phyloP scores from a whole-genome alignment of 2,329 filamentous ascomycete genomes.

The Sporothrix phasma region DNA sequence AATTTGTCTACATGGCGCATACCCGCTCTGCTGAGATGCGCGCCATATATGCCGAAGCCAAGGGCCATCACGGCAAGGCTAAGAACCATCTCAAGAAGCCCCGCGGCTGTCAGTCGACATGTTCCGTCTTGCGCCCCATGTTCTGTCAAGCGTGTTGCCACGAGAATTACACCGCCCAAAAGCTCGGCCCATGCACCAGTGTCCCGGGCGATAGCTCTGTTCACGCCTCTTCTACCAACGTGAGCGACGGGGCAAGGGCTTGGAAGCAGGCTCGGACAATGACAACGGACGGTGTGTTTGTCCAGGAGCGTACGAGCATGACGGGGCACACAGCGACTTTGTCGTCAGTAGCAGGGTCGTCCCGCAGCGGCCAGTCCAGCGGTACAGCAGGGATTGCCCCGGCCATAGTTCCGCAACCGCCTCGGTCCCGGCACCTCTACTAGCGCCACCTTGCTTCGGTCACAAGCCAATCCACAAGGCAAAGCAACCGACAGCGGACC shows the following conservation, averaged over 20 bases:
- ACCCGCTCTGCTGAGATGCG: constrained; percentile 34
- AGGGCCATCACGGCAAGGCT: constrained; percentile 30
- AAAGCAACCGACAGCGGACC: not conserved
- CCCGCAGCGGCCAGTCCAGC: not conserved
- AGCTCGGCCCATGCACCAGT: not conserved
- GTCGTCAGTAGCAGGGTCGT: not conserved
- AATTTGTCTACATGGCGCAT: constrained; percentile 32
- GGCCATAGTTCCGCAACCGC: not conserved
- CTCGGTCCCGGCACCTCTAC: not conserved
- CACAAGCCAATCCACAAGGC: not conserved
- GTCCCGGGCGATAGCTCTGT: too few relatives aligned
- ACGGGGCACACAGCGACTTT: not conserved
- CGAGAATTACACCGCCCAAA: not conserved
- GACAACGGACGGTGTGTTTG: not conserved
- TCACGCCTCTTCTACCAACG: not conserved
- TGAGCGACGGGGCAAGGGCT: not conserved
- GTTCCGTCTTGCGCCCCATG: constrained; percentile 27
- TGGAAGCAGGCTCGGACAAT: not conserved
- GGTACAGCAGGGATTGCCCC: not conserved
- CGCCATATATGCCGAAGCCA: constrained; percentile 29
- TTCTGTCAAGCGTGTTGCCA: not conserved
- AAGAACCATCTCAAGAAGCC: constrained; percentile 29
- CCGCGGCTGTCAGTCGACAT: constrained; percentile 26
- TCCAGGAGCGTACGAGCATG: too few relatives aligned
- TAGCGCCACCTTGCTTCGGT: not conserved